These are phyloP conservation scores for Myxozyma sirexii DNA, from an alignment of 805 yeast genomes.

Conservation along the genomic window DNA sequence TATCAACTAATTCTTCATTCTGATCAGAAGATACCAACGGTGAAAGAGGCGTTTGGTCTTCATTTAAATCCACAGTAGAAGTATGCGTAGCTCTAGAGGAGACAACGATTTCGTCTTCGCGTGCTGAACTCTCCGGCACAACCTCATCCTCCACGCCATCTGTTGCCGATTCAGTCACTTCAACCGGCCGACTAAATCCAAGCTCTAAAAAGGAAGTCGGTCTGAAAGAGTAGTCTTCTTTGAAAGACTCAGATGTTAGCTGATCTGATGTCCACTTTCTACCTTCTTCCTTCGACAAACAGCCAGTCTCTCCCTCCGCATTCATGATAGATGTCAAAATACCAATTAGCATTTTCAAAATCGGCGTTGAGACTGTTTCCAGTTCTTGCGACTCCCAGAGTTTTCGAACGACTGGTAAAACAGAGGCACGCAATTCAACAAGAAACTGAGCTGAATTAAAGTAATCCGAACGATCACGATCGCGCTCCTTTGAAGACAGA, in stretches of 20 bases:
- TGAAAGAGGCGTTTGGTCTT: background rate
- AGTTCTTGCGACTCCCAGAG: slow-evolving; percentile 28
- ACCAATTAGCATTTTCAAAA: slow-evolving; percentile 17
- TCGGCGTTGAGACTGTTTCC: slow-evolving; percentile 11
- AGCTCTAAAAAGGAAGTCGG: slow-evolving; percentile 34
- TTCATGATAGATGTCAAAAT: slow-evolving; percentile 26
- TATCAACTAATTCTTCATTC: no score
- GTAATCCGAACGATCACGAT: slow-evolving; percentile 35
- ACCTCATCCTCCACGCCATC: background rate
- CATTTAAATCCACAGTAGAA: background rate
- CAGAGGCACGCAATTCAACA: slow-evolving; percentile 39
- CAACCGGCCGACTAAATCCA: slow-evolving; percentile 30
- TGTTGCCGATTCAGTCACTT: slow-evolving; percentile 9
- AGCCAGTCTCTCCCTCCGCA: slow-evolving; percentile 29
- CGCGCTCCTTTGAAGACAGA: slow-evolving; percentile 36
- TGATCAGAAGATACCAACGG: no score
- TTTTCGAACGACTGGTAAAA: slow-evolving; percentile 28
- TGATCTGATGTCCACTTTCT: slow-evolving; percentile 23
- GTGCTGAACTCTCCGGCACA: background rate
- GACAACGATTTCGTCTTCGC: slow-evolving; percentile 2
- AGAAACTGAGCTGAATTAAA: slow-evolving; percentile 40
- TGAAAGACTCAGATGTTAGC: slow-evolving; percentile 19
- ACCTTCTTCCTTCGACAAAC: slow-evolving; percentile 4
- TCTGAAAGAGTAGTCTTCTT: slow-evolving; percentile 37
- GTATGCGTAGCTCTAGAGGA: background rate